Base-by-base conservation (phyloP, 345 rosid genomes). In the Anastatica hierochuntica region DNA sequence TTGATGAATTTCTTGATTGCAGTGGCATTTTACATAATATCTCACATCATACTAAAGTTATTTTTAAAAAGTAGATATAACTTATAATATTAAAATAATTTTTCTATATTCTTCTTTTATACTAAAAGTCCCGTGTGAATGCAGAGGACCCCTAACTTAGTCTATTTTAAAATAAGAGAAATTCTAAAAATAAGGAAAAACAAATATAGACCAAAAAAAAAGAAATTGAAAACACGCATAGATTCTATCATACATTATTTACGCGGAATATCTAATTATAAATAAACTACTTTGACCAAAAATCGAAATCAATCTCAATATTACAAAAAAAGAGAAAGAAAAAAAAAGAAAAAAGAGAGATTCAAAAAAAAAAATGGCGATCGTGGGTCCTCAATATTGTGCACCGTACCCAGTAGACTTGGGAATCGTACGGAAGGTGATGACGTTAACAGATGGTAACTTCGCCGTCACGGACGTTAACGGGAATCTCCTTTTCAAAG, bases 401-500 rank as follows among this genome's bases (percentile, higher is more conserved):
- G 62, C 63, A 12, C 69, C 74, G 1, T 53, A 68, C 14, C 67
- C 76, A 0, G 35, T 72, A 9, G 74, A 75, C 1, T 41, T 75
- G 7, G 69, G 63, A 14, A 49, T 72, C 30, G 64, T 68, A 29
- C 46, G 70, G 7, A 75, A 72, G 16, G 60, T 75, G 19, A 33
- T 68, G 67, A 33, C 67, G 14, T 35, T 72, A 43, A 68, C 67
- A 1, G 74, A 72, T 8, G 74, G 74, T 37, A 68, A 72, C 74
- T 72, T 75, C 26, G 76, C 65, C 3, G 74, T 75, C 23, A 52
- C 64, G 6, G 76, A 67, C 53, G 51, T 10, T 11, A 75, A 71
- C n/a, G 74, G 68, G 0, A 71, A 67, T 44, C 41, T 67, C n/a
- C 21, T 68, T n/a, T 74, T 71, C 60, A 74, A 67, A 26, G 73